Evolutionary conservation across 164 flowering plant species (phyloP).

Genomic region (Kalanchoe fedtschenkoi): DNA sequence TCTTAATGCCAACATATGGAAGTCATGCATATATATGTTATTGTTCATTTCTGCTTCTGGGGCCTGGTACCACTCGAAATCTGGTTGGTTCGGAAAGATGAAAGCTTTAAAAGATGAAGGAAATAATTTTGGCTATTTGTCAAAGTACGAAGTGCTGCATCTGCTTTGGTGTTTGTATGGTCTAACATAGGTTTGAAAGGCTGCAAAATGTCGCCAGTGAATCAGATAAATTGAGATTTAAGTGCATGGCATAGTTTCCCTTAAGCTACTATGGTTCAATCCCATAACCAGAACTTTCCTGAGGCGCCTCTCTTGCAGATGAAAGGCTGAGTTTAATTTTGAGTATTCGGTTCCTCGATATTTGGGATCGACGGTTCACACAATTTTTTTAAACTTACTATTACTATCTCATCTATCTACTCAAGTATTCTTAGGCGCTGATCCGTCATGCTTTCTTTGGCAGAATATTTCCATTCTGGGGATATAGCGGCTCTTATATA

Average conservation of each 20-base stretch:
- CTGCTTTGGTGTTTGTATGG: not conserved
- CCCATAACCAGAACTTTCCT: not conserved
- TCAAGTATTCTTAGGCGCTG: not conserved
- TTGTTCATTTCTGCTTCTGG: no score
- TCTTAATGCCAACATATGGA: no score
- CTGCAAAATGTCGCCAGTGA: not conserved
- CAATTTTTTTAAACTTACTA: not conserved
- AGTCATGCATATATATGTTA: no score
- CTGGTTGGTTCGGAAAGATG: no score
- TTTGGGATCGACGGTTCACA: no score
- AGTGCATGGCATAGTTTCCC: not conserved
- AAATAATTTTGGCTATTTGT: no score
- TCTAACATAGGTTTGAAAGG: not conserved
- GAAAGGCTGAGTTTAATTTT: no score
- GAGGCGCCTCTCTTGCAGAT: no score
- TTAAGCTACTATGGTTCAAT: not conserved
- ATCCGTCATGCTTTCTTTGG: slow-evolving; percentile 7
- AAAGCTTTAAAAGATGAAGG: no score
- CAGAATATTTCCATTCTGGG: slow-evolving; percentile 45
- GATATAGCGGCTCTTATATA: slow-evolving; percentile 75
- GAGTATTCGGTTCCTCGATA: no score
- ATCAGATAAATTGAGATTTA: not conserved
- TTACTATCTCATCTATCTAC: not conserved
- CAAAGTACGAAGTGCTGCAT: not conserved
- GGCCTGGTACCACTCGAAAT: no score